These are phyloP conservation scores for Filobasidium uniguttulatum DNA, from an alignment of 1,284 basidiomycete species.

Conservation along the genomic window DNA sequence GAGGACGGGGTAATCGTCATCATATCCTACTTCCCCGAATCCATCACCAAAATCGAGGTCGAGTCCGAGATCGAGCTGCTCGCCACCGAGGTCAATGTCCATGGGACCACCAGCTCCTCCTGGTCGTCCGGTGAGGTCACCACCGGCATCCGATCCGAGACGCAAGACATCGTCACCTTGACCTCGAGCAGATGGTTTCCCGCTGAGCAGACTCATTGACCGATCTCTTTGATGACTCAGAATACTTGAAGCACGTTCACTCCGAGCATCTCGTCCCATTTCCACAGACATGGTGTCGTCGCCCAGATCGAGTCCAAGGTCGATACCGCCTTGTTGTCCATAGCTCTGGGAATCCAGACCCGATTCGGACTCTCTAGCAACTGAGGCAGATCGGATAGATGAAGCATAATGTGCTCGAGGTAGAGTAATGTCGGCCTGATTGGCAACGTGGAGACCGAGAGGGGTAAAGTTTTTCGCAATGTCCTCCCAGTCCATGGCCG, in stretches of 20 bases:
- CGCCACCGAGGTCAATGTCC: conserved; percentile 19
- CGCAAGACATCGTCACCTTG: neutral
- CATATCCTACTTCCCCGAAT: conserved; percentile 34
- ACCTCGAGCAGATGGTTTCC: neutral
- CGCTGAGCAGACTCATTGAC: neutral
- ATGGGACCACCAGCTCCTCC: conserved; percentile 21
- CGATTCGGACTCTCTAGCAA: conserved; percentile 24
- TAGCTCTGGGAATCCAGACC: conserved; percentile 79
- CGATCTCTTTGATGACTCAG: conserved; percentile 4
- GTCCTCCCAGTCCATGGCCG: conserved; percentile 17
- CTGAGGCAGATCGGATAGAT: conserved; percentile 24
- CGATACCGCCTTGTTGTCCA: conserved; percentile 23
- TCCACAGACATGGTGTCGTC: conserved; percentile 30
- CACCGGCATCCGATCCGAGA: conserved; percentile 4
- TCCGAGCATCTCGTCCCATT: conserved; percentile 21
- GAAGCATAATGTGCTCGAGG: conserved; percentile 39
- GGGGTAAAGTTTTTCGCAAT: conserved; percentile 29
- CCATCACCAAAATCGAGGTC: conserved; percentile 19
- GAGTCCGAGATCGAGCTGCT: conserved; percentile 21
- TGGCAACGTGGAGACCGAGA: conserved; percentile 64
- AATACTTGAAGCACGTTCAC: conserved; percentile 11
- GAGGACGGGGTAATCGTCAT: conserved; percentile 12
- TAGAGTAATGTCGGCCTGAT: conserved; percentile 69
- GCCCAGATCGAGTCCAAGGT: conserved; percentile 38
- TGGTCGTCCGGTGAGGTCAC: neutral